Evolutionary conservation across 2,329 filamentous ascomycete genomes (phyloP).

Genomic region (Monosporascus sp.): DNA sequence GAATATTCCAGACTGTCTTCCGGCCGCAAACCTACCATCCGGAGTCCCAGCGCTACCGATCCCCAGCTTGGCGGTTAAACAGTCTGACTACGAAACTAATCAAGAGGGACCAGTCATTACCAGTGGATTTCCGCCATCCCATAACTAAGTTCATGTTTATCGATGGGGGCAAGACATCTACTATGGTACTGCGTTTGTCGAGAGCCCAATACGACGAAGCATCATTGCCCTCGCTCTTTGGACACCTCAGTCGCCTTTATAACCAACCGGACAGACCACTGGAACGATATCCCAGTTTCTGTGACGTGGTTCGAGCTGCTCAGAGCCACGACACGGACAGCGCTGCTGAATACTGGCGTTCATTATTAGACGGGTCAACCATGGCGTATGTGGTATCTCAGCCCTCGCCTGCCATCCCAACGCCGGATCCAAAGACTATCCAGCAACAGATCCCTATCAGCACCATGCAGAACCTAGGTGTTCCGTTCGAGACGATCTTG

Average conservation of each 20-base stretch:
- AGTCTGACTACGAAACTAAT: slow-evolving; percentile 36
- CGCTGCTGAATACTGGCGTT: slow-evolving; percentile 41
- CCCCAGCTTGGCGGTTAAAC: slow-evolving; percentile 34
- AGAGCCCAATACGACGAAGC: slow-evolving; percentile 45
- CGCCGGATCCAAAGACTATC: slow-evolving; percentile 34
- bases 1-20: slow-evolving; percentile 44
- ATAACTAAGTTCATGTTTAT: slow-evolving; percentile 47
- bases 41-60: slow-evolving; percentile 40
- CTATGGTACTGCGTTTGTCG: slow-evolving; percentile 43
- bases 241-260: slow-evolving; percentile 45
- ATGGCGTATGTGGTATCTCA: slow-evolving; percentile 44
- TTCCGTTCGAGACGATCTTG: slow-evolving; percentile 48
- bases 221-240: slow-evolving; percentile 41
- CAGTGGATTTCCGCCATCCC: slow-evolving; percentile 37
- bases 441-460: slow-evolving; percentile 35
- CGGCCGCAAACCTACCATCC: slow-evolving; percentile 31
- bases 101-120: slow-evolving; percentile 35
- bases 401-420: slow-evolving; percentile 35
- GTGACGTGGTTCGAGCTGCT: slow-evolving; percentile 41
- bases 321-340: slow-evolving; percentile 31
- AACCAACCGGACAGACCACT: slow-evolving; percentile 25
- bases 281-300: slow-evolving; percentile 38
- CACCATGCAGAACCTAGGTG: slow-evolving; percentile 37
- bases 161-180: slow-evolving; percentile 43
- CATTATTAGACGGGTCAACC: slow-evolving; percentile 38